phyloP scores from a whole-genome alignment of 192 early-diverging fungal species.

The Umbelopsis ramanniana region DNA sequence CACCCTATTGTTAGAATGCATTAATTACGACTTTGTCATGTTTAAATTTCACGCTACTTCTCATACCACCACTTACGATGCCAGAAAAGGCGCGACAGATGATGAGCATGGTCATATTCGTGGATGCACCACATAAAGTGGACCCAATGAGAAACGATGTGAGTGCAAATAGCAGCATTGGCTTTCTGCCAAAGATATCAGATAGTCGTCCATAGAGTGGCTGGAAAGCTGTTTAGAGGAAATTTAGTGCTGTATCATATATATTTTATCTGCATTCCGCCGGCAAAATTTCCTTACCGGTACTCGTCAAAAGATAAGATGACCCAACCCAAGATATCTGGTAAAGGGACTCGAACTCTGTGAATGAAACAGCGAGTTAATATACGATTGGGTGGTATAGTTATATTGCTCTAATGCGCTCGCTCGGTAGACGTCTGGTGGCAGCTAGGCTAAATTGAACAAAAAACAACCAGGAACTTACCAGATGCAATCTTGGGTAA shows the following conservation, averaged over 20 bases:
- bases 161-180: constrained; percentile 63
- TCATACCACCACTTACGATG: constrained; percentile 50
- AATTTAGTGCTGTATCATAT: neutral
- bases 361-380: neutral
- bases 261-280: neutral
- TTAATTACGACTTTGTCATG: neutral
- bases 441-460: neutral
- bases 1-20: constrained; percentile 8
- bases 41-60: neutral
- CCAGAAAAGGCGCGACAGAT: constrained; percentile 74
- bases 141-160: constrained; percentile 70
- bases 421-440: neutral
- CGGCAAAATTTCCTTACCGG: constrained; percentile 39
- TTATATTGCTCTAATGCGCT: too few relatives aligned
- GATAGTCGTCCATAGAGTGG: constrained; percentile 77
- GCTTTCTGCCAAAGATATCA: constrained; percentile 81
- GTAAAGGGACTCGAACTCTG: constrained; percentile 11
- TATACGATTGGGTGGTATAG: too few relatives aligned
- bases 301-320: constrained; percentile 68
- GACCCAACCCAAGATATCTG: constrained; percentile 60
- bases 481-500: constrained; percentile 11
- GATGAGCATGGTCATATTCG: constrained; percentile 63
- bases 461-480: neutral
- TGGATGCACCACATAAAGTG: constrained; percentile 64
- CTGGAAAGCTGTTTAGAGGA: constrained; percentile 43